Conservation (phyloP, 805 yeast species). For the Sugiyamaella floridensis region DNA sequence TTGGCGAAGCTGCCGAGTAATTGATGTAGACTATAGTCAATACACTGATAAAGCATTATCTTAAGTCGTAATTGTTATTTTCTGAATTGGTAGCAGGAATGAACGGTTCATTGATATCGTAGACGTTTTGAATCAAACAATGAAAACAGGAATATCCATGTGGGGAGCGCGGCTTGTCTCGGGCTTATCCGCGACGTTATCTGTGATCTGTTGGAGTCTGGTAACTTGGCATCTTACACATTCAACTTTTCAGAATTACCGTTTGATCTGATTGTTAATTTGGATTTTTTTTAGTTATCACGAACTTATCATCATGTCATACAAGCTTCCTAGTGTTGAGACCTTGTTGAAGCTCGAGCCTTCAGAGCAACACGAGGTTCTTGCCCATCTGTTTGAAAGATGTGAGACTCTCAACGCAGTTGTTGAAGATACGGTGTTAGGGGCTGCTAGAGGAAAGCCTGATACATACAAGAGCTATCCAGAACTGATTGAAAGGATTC, state of each 20-base stretch:
- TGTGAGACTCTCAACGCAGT: constrained; percentile 43
- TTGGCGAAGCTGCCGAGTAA: constrained; percentile 91
- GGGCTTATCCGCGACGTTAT: too few species aligned
- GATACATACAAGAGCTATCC: constrained; percentile 18
- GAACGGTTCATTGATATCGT: too few species aligned
- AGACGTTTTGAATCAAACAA: too few species aligned
- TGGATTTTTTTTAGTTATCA: too few species aligned
- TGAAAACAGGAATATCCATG: too few species aligned
- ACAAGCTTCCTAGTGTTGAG: not conserved
- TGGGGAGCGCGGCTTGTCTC: not conserved
- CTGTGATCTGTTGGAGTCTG: too few species aligned
- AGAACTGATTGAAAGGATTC: constrained; percentile 41
- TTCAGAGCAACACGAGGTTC: constrained; percentile 32
- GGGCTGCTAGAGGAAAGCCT: not conserved
- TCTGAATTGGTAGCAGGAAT: not conserved
- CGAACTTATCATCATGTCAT: not conserved
- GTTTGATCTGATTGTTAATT: too few species aligned
- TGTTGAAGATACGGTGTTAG: constrained; percentile 1
- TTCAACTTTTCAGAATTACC: too few species aligned
- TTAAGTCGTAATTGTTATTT: too few species aligned
- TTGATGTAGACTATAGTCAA: not conserved
- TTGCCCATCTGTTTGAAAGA: constrained; percentile 58
- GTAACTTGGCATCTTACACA: too few species aligned
- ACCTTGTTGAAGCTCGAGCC: not conserved
- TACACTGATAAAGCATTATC: not conserved